Evolutionary conservation across 2,329 filamentous ascomycete species (phyloP).

Genomic region (Aspergillus amoenus): DNA sequence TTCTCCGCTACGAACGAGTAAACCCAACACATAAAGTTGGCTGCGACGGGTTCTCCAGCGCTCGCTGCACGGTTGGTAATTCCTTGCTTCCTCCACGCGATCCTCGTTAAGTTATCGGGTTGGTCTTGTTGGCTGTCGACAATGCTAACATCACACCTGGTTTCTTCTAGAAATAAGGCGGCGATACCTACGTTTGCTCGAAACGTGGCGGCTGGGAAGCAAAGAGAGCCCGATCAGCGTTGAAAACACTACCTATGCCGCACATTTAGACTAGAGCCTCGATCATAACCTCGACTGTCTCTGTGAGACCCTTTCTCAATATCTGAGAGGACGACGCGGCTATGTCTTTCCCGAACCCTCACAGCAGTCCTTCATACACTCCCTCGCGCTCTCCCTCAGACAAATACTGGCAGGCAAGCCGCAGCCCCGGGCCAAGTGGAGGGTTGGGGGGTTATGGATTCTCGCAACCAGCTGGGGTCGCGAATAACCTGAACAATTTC

Average conservation of each 20-base stretch:
- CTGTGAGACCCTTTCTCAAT: background rate
- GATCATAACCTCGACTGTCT: background rate
- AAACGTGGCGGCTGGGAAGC: background rate
- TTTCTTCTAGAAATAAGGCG: background rate
- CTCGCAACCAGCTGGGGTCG: conserved; percentile 49
- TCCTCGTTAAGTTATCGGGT: background rate
- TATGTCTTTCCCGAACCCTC: conserved; percentile 62
- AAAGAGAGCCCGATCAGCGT: background rate
- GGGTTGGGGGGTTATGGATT: conserved; percentile 41
- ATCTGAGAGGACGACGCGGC: conserved; percentile 1
- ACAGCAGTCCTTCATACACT: conserved; percentile 59
- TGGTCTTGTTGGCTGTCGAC: background rate
- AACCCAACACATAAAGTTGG: background rate
- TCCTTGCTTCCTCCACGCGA: background rate
- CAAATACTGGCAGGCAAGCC: conserved; percentile 60
- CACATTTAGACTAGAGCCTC: background rate
- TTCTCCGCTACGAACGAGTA: background rate
- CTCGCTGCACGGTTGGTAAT: background rate
- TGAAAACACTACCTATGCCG: conserved; percentile 7
- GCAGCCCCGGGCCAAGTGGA: conserved; percentile 45
- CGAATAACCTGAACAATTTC: conserved; percentile 63
- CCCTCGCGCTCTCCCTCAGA: conserved; percentile 31
- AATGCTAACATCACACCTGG: background rate
- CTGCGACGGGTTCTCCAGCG: background rate
- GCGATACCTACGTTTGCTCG: background rate